phyloP scores from a whole-genome alignment of 2,329 filamentous ascomycete genomes.

The Fusarium fracticaudum region DNA sequence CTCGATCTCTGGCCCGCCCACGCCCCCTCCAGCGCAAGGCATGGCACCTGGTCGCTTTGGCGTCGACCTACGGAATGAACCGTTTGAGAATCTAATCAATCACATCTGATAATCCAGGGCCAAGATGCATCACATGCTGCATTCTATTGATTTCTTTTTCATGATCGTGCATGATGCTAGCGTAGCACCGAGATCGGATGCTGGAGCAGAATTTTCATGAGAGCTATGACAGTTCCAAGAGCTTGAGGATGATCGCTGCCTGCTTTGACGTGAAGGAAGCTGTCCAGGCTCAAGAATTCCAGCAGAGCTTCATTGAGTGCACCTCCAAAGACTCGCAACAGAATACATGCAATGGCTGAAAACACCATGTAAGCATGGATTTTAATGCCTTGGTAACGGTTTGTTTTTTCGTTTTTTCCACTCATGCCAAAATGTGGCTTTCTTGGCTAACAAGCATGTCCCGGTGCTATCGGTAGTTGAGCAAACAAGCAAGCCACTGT shows the following conservation, averaged over 20 bases:
- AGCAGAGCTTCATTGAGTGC: neutral
- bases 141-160: neutral
- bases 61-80: slow-evolving; percentile 31
- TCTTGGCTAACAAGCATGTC: neutral
- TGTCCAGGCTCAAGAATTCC: neutral
- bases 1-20: neutral
- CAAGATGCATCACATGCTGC: slow-evolving; percentile 12
- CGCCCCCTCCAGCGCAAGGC: slow-evolving; percentile 5
- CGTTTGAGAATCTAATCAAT: slow-evolving; percentile 39
- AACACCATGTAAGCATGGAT: neutral
- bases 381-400: neutral
- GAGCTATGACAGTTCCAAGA: slow-evolving; percentile 6
- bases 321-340: neutral
- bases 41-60: slow-evolving; percentile 8
- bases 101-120: slow-evolving; percentile 35
- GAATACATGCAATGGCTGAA: neutral
- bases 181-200: slow-evolving; percentile 24
- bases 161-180: slow-evolving; percentile 16
- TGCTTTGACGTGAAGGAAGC: neutral
- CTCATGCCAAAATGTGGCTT: neutral
- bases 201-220: slow-evolving; percentile 8
- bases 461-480: slow-evolving; percentile 16
- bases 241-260: neutral
- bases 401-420: neutral
- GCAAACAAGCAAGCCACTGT: neutral